A percentile compares a stretch with the other conserved stretches of the same genome.
Evolutionary conservation across 352 stramenopile species (phyloP).

Genomic region (Phytophthora hybrid): DNA sequence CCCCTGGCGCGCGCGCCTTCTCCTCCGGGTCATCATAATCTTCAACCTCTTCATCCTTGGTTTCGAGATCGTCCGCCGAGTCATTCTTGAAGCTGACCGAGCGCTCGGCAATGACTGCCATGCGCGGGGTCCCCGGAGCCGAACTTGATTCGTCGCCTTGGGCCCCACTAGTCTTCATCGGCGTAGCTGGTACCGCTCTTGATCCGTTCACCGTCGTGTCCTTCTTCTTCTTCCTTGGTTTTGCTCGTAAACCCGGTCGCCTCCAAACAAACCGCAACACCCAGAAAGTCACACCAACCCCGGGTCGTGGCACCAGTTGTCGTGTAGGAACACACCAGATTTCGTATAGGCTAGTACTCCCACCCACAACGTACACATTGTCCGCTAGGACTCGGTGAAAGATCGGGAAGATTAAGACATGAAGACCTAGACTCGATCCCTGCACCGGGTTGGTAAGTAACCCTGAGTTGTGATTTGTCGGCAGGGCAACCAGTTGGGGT

Average conservation of each 20-base stretch:
- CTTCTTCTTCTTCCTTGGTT: conserved; percentile 2
- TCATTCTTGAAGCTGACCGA: conserved; percentile 13
- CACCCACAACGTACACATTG: no score
- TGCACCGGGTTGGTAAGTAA: no score
- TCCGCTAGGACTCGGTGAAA: no score
- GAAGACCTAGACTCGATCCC: no score
- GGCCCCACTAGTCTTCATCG: conserved; percentile 1
- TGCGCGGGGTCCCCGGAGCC: neutral
- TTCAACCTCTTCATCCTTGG: neutral
- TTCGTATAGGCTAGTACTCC: neutral
- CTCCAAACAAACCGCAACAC: neutral
- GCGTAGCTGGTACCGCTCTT: conserved; percentile 9
- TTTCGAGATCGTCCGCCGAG: neutral
- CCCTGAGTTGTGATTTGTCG: no score
- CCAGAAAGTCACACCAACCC: conserved; percentile 4
- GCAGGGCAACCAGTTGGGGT: no score
- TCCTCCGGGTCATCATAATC: conserved; percentile 10
- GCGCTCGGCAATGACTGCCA: conserved; percentile 3
- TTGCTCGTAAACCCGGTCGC: neutral
- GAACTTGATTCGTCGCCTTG: neutral
- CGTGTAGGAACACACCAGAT: conserved; percentile 4
- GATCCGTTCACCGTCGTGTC: conserved; percentile 12
- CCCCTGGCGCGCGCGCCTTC: neutral
- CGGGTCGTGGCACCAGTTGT: conserved; percentile 6
- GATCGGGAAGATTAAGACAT: no score